Evolutionary conservation across 345 rosid genomes (phyloP).

Genomic region (Populus nigra): DNA sequence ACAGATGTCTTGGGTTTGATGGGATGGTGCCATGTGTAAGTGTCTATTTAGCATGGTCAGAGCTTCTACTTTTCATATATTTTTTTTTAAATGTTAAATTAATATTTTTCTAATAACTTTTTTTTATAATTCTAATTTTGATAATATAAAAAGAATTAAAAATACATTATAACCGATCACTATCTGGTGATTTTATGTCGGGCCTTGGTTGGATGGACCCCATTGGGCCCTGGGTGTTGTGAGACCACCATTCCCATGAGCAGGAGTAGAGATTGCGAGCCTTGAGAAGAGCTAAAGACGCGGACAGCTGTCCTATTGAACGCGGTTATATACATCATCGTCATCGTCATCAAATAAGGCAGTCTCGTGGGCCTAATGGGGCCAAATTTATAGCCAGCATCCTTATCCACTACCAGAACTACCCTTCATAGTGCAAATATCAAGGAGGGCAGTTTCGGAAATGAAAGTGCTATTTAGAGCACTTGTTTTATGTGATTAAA

Average conservation of each 20-base stretch:
- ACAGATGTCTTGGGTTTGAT: constrained; percentile 4
- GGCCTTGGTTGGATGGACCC: constrained; percentile 10
- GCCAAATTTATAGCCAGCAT: neutral
- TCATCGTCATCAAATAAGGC: constrained; percentile 9
- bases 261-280: neutral
- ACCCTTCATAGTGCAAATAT: constrained; percentile 1
- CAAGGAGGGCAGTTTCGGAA: constrained; percentile 16
- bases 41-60: too few relatives aligned
- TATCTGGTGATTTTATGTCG: neutral
- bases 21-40: constrained; percentile 9
- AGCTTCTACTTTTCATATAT: too few relatives aligned
- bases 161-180: too few relatives aligned
- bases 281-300: neutral
- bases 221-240: neutral
- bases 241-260: neutral
- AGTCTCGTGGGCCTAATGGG: constrained; percentile 11
- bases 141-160: too few relatives aligned
- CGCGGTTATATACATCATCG: constrained; percentile 28
- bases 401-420: constrained; percentile 29
- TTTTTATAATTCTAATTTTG: too few relatives aligned
- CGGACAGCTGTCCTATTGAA: constrained; percentile 30
- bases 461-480: neutral
- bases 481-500: neutral
- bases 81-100: too few relatives aligned
- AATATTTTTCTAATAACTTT: too few relatives aligned